Conservation (phyloP, 176 grass and related monocot genomes). For the Triticum monococcum region DNA sequence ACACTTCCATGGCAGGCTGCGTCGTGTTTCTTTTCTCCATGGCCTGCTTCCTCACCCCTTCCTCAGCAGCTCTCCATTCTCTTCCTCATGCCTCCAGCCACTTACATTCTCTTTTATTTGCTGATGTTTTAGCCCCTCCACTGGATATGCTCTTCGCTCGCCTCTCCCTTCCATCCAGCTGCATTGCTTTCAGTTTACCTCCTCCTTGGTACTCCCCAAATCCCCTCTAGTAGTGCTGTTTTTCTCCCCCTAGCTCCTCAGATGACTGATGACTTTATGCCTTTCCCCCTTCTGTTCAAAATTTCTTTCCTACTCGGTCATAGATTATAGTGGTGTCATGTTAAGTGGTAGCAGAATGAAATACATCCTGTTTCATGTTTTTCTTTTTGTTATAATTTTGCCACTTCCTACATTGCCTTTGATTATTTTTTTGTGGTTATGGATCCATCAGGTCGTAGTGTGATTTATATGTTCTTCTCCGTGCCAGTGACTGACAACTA, state of each 20-base stretch:
- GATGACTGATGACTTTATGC: background rate
- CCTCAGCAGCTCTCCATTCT: background rate
- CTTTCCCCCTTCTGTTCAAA: background rate
- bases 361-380: no score
- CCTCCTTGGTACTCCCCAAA: background rate
- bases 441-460: background rate
- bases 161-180: background rate
- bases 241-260: background rate
- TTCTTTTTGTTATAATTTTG: background rate
- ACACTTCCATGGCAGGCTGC: no score
- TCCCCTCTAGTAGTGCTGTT: background rate
- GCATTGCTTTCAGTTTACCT: background rate
- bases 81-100: background rate
- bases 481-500: background rate
- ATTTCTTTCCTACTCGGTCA: background rate
- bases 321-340: background rate
- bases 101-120: background rate
- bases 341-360: background rate
- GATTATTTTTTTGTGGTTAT: background rate
- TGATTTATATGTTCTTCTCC: background rate
- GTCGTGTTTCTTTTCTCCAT: no score
- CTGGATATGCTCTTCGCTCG: background rate
- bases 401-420: background rate
- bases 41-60: background rate
- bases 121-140: background rate